Evolutionary conservation across 2,329 filamentous ascomycete genomes (phyloP).

Genomic region (Akanthomyces lecanii): DNA sequence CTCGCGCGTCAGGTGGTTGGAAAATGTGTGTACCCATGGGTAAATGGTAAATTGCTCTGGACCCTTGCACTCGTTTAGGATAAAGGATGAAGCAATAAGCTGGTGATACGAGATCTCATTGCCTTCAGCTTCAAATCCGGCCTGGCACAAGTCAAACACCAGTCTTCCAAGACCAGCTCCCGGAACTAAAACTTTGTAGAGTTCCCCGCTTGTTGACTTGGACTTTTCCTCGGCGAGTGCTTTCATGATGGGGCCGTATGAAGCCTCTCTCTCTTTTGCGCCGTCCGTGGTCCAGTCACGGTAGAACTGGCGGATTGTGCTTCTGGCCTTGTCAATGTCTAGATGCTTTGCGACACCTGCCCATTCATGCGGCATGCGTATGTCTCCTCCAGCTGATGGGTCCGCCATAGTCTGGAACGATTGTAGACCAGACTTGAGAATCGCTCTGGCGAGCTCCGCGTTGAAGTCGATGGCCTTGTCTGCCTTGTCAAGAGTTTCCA

Average conservation of each 20-base stretch:
- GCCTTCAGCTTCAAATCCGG: slow-evolving; percentile 73
- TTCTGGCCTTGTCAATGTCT: slow-evolving; percentile 87
- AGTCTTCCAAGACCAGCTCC: slow-evolving; percentile 85
- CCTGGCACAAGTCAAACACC: slow-evolving; percentile 77
- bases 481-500: slow-evolving; percentile 71
- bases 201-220: slow-evolving; percentile 29
- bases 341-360: slow-evolving; percentile 63
- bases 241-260: slow-evolving; percentile 68
- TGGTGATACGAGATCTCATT: slow-evolving; percentile 98
- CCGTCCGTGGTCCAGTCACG: slow-evolving; percentile 90
- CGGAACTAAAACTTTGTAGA: slow-evolving; percentile 71
- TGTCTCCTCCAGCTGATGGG: slow-evolving; percentile 36
- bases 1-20: slow-evolving; percentile 69
- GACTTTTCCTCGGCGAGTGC: slow-evolving; percentile 54
- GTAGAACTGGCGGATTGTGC: slow-evolving; percentile 89
- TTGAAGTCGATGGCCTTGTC: slow-evolving; percentile 89
- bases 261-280: slow-evolving; percentile 65
- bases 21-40: slow-evolving; percentile 85
- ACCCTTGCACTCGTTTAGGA: slow-evolving; percentile 62
- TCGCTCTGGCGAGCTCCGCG: slow-evolving; percentile 73
- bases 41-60: slow-evolving; percentile 67
- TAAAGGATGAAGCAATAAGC: slow-evolving; percentile 76
- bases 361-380: slow-evolving; percentile 59
- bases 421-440: slow-evolving; percentile 64
- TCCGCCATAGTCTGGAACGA: slow-evolving; percentile 56